Conservation (phyloP, 768 basidiomycete genomes). For the Psilocybe subaeruginosa region DNA sequence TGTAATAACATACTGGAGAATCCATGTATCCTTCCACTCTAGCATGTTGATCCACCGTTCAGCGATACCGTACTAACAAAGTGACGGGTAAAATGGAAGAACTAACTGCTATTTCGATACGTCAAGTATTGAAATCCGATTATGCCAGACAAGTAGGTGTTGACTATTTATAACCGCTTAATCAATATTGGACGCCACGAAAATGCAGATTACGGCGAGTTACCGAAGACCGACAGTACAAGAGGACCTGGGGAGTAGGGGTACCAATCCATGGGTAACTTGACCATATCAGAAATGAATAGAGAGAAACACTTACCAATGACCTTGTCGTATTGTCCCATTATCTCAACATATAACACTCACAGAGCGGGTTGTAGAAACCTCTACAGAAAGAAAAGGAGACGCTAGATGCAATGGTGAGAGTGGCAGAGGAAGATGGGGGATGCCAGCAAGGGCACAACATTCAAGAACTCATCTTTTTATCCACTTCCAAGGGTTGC, state of each 20-base stretch:
- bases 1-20: constrained; percentile 4
- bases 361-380: neutral
- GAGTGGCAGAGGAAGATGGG: neutral
- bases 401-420: neutral
- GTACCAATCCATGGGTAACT: neutral
- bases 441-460: neutral
- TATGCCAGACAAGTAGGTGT: constrained; percentile 29
- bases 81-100: constrained; percentile 6
- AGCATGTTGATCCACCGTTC: neutral
- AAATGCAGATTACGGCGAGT: neutral
- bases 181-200: neutral
- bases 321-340: constrained; percentile 16
- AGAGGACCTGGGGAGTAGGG: constrained; percentile 13
- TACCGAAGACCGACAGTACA: constrained; percentile 28
- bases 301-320: constrained; percentile 9
- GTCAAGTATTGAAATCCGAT: constrained; percentile 32
- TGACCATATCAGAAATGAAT: neutral
- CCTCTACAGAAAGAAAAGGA: neutral
- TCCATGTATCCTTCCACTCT: constrained; percentile 31
- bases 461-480: neutral
- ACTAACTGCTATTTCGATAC: constrained; percentile 36
- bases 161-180: constrained; percentile 19
- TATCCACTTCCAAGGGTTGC: neutral
- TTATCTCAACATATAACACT: constrained; percentile 1
- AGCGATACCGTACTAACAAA: neutral